Evolutionary conservation across 2,329 filamentous ascomycete species (phyloP).

Genomic region (Penicillium corylophilum): DNA sequence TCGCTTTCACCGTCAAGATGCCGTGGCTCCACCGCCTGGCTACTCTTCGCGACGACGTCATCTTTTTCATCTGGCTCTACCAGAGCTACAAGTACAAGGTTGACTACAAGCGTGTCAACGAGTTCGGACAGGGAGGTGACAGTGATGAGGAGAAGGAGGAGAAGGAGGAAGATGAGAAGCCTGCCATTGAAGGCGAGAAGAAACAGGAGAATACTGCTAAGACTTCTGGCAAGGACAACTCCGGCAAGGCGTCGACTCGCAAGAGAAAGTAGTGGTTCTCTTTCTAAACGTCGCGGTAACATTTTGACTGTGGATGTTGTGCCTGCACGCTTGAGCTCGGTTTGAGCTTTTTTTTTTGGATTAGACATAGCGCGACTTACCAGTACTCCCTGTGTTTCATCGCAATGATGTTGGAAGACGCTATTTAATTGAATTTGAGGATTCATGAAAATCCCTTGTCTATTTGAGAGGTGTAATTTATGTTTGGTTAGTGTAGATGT

Average conservation of each 20-base stretch:
- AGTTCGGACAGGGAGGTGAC: conserved; percentile 98
- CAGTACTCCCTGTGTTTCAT: neutral
- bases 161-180: neutral
- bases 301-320: neutral
- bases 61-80: conserved; percentile 97
- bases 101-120: conserved; percentile 90
- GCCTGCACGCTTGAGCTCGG: neutral
- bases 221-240: conserved; percentile 30
- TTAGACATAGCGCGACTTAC: neutral
- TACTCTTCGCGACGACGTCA: conserved; percentile 90
- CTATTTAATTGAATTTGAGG: neutral
- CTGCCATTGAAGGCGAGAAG: conserved; percentile 17
- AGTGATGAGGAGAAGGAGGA: conserved; percentile 62
- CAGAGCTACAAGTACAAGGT: conserved; percentile 90
- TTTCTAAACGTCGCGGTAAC: neutral
- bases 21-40: conserved; percentile 87
- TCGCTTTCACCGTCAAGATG: conserved; percentile 99
- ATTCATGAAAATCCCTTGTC: neutral
- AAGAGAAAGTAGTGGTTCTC: conserved; percentile 33
- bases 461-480: neutral
- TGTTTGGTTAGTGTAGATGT: neutral
- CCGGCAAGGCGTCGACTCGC: conserved; percentile 27
- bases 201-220: conserved; percentile 20
- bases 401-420: neutral
- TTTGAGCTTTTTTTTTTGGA: neutral